phyloP scores from a whole-genome alignment of 1,284 basidiomycete genomes.

The Puccinia hordei region DNA sequence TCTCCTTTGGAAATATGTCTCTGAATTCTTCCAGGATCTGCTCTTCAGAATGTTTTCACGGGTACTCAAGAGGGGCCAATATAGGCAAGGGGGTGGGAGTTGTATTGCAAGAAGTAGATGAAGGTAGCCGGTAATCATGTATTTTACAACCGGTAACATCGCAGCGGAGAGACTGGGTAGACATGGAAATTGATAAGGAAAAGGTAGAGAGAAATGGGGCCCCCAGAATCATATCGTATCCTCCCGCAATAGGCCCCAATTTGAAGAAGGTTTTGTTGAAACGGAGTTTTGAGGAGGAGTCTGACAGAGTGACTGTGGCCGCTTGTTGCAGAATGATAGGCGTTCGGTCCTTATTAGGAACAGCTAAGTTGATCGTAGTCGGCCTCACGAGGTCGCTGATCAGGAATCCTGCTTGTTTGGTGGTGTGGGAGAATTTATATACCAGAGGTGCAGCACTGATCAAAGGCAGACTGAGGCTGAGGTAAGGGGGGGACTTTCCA shows the following conservation, averaged over 20 bases:
- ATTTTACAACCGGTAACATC: neutral
- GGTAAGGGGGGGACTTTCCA: too few species aligned
- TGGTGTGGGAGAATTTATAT: neutral
- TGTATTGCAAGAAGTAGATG: too few species aligned
- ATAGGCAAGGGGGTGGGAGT: too few species aligned
- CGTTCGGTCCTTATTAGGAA: too few species aligned
- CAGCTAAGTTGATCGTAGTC: neutral
- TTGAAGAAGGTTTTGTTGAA: neutral
- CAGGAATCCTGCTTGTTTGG: neutral
- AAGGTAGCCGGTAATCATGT: slow-evolving; percentile 1
- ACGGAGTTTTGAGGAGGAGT: too few species aligned
- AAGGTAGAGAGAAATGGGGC: neutral
- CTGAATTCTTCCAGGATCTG: too few species aligned
- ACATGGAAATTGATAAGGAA: too few species aligned
- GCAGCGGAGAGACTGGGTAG: too few species aligned
- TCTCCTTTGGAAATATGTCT: too few species aligned
- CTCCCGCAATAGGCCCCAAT: neutral
- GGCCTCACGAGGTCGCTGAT: neutral
- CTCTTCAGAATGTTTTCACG: neutral
- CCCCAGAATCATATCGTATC: slow-evolving; percentile 10
- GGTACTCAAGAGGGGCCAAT: too few species aligned
- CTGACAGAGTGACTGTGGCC: neutral
- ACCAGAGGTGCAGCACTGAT: neutral
- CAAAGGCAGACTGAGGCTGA: too few species aligned
- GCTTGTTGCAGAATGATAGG: too few species aligned